Evolutionary conservation across 2,329 filamentous ascomycete genomes (phyloP), one percentile per base, ranked within the genome.

Genomic region (Penicillium sp.): DNA sequence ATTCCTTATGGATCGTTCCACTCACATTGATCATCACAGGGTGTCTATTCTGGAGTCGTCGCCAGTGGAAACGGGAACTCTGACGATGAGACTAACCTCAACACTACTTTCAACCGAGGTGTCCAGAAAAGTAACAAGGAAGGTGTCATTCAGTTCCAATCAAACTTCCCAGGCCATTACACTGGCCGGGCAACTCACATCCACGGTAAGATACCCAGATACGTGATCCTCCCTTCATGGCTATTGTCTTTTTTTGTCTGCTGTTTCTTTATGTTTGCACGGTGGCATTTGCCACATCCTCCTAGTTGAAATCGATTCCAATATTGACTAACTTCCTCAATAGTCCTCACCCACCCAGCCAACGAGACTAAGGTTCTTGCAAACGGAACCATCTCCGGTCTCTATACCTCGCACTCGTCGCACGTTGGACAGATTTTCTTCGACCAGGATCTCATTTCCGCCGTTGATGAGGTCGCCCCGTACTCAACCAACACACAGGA

Each of bases 391-490:
- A 78, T 83, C 59, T 70, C 72, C 39, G 81, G 77, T 57, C 76
- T 77, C 16, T 71, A 69, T 57, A 64, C 60, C 14, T 22, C 70
- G 13, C 76, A 72, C 49, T 78, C 82, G 55, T 79, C 81, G 8
- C 85, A 88, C 72, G 78, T 87, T 38, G 85, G 85, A 18, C 85
- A 89, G 68, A 66, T 85, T 49, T 88, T 85, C 78, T 85, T 85
- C 54, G 84, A 88, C 68, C 81, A 87, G 67, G 75, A 77, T 59
- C 79, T 88, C 10, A 79, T 84, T 61, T 63, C 64, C 26, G 60
- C 74, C 38, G 82, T 87, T 53, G 80, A 85, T 58, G 68, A 69
- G 10, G 74, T 72, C 1, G 56, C 66, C 0, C 80, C 81, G 0
- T 84, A 84, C 69, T 69, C 57, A 5, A 68, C 69, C 54, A 83